A percentile compares a stretch with the other conserved stretches of the same genome.
These are phyloP conservation scores for Tricholomella constricta DNA, from an alignment of 768 basidiomycete genomes.

Conservation along the genomic window DNA sequence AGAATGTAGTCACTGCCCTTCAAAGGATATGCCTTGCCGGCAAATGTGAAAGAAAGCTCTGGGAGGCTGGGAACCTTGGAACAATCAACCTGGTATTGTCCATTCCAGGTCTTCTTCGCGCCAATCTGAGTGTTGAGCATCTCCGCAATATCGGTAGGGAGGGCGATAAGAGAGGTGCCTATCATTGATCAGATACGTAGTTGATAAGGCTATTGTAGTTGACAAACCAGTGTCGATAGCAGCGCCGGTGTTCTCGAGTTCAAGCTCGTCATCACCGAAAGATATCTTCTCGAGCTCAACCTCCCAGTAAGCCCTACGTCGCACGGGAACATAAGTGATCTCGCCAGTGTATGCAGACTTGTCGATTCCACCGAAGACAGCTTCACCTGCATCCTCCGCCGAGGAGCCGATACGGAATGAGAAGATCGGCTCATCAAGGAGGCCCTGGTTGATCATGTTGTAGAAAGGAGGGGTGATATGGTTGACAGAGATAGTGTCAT, in stretches of 20 bases:
- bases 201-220: background rate
- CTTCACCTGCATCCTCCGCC: conserved; percentile 89
- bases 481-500: conserved; percentile 95
- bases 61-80: conserved; percentile 82
- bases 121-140: conserved; percentile 97
- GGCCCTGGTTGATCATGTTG: conserved; percentile 79
- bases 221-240: conserved; percentile 82
- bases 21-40: conserved; percentile 76
- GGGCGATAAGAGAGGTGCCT: conserved; percentile 93
- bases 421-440: conserved; percentile 87
- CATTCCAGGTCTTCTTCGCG: conserved; percentile 93
- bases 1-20: conserved; percentile 88
- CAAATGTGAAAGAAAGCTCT: conserved; percentile 81
- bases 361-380: conserved; percentile 91
- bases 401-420: conserved; percentile 90
- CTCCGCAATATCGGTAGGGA: conserved; percentile 94
- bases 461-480: conserved; percentile 93
- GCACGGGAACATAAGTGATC: conserved; percentile 85
- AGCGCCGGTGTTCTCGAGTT: conserved; percentile 92
- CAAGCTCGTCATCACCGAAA: conserved; percentile 86
- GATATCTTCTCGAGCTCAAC: conserved; percentile 86
- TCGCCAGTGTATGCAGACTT: conserved; percentile 72
- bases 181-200: conserved; percentile 39
- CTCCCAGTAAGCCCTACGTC: conserved; percentile 98
- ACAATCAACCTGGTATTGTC: conserved; percentile 93